Evolutionary conservation across 2,329 filamentous ascomycete species (phyloP).

Genomic region (Monilinia vaccinii-corymbosi): DNA sequence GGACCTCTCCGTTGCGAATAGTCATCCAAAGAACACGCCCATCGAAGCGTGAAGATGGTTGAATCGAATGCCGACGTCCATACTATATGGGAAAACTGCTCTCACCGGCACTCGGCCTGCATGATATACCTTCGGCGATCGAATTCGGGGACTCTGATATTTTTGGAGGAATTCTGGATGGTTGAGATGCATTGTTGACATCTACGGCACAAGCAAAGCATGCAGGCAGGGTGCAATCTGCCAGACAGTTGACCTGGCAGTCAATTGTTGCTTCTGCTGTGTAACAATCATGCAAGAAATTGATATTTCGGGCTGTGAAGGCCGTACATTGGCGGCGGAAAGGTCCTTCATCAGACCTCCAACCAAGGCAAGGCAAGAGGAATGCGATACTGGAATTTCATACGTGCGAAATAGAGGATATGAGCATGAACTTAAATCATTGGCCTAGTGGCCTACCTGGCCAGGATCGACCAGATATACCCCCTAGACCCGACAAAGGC

Average conservation of each 20-base stretch:
- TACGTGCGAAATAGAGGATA: neutral
- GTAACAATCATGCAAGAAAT: constrained; percentile 4
- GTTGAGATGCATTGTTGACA: neutral
- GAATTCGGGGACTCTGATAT: neutral
- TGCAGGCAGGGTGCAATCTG: neutral
- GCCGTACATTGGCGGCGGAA: neutral
- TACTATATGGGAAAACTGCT: neutral
- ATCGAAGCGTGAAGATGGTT: neutral
- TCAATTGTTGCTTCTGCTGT: constrained; percentile 1
- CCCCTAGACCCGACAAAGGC: neutral
- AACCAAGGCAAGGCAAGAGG: neutral
- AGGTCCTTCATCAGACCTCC: neutral
- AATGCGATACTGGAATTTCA: neutral
- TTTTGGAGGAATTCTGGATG: neutral
- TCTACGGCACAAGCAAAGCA: neutral
- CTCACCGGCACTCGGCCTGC: neutral
- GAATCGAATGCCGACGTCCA: neutral
- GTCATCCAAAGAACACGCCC: neutral
- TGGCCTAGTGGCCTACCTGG: neutral
- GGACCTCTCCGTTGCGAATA: neutral
- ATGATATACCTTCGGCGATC: neutral
- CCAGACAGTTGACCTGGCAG: neutral
- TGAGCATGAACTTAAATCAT: neutral
- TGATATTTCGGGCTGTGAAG: neutral
- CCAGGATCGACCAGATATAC: neutral